Conservation (phyloP, 2,329 filamentous ascomycete genomes). For the Curvularia spicifera region DNA sequence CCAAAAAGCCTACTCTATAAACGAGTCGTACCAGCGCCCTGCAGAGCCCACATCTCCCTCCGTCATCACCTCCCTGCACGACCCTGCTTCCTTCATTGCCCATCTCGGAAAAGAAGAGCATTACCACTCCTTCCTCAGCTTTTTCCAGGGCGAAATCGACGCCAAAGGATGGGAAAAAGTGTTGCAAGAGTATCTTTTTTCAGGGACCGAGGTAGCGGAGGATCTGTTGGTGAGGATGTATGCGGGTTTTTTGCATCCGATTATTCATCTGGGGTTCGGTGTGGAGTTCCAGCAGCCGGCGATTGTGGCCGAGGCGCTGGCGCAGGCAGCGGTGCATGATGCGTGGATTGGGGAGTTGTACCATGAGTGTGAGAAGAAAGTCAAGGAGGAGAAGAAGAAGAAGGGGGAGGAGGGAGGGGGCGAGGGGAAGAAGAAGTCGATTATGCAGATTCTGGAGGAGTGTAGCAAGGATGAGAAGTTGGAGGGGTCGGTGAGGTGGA, state of each 20-base stretch:
- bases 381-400: slow-evolving; percentile 36
- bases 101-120: slow-evolving; percentile 68
- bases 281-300: slow-evolving; percentile 83
- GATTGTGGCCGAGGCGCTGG: slow-evolving; percentile 79
- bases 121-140: slow-evolving; percentile 77
- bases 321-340: slow-evolving; percentile 75
- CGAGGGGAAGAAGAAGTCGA: slow-evolving; percentile 36
- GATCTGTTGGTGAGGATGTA: slow-evolving; percentile 73
- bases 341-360: slow-evolving; percentile 64
- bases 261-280: slow-evolving; percentile 86
- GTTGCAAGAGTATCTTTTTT: slow-evolving; percentile 72
- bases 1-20: slow-evolving; percentile 68
- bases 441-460: slow-evolving; percentile 68
- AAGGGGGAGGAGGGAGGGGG: slow-evolving; percentile 2
- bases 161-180: slow-evolving; percentile 64
- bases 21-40: slow-evolving; percentile 70
- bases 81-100: slow-evolving; percentile 62
- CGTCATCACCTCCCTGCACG: slow-evolving; percentile 62
- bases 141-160: slow-evolving; percentile 77
- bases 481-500: slow-evolving; percentile 57
- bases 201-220: slow-evolving; percentile 67
- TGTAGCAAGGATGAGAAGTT: slow-evolving; percentile 65
- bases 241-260: slow-evolving; percentile 74
- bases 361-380: slow-evolving; percentile 58
- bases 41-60: slow-evolving; percentile 55